A percentile compares a stretch with the other conserved stretches of the same genome.
These are phyloP conservation scores for Trichosporon asahii DNA, from an alignment of 1,284 basidiomycete genomes.

Conservation along the genomic window DNA sequence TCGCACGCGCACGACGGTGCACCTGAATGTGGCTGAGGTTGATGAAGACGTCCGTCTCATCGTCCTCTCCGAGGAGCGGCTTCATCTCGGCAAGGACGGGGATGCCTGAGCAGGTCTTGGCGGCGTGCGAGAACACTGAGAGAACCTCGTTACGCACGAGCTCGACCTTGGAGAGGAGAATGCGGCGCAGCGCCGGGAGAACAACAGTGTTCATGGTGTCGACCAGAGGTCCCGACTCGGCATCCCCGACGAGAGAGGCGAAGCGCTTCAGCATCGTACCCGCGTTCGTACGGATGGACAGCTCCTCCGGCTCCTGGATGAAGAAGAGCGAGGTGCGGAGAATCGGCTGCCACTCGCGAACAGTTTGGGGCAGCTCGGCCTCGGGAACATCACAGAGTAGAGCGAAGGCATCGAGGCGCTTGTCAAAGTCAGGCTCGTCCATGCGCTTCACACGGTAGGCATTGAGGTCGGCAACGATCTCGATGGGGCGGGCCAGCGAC, in stretches of 20 bases:
- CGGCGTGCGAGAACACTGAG: slow-evolving; percentile 72
- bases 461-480: slow-evolving; percentile 70
- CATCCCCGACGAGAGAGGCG: slow-evolving; percentile 60
- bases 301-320: slow-evolving; percentile 84
- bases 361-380: slow-evolving; percentile 30
- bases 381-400: slow-evolving; percentile 62
- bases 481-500: slow-evolving; percentile 56
- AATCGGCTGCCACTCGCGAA: slow-evolving; percentile 69
- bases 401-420: slow-evolving; percentile 73
- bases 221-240: slow-evolving; percentile 54
- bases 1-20: slow-evolving; percentile 83
- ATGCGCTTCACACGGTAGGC: slow-evolving; percentile 76
- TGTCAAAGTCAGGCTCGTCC: slow-evolving; percentile 92
- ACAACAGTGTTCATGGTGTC: slow-evolving; percentile 64
- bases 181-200: slow-evolving; percentile 77
- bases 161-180: slow-evolving; percentile 76
- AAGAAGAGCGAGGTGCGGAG: slow-evolving; percentile 81
- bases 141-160: slow-evolving; percentile 85
- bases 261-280: slow-evolving; percentile 74
- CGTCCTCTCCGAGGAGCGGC: slow-evolving; percentile 78
- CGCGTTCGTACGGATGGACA: slow-evolving; percentile 82
- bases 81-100: slow-evolving; percentile 70
- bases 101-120: slow-evolving; percentile 64
- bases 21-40: slow-evolving; percentile 94
- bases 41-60: slow-evolving; percentile 95